These are phyloP conservation scores for Przewalskia tangutica DNA, from an alignment of 257 asterid species.

Conservation along the genomic window DNA sequence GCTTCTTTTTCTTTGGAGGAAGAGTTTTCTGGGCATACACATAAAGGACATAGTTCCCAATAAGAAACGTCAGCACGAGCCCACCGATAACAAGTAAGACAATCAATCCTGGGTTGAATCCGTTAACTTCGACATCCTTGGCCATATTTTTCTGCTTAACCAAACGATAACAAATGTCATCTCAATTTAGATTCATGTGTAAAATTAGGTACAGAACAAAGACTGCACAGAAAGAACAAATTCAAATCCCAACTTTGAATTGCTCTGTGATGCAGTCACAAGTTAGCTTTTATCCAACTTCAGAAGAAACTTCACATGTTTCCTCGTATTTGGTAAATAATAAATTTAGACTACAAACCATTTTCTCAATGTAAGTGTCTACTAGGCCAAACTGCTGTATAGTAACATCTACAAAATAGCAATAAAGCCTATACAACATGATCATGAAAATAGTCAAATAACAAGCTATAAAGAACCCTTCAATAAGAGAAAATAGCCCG, in stretches of 20 bases:
- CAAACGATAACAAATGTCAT: conserved; percentile 5
- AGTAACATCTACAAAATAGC: not conserved
- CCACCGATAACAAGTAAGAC: conserved; percentile 70
- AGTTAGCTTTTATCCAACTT: not conserved
- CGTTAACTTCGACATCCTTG: conserved; percentile 35
- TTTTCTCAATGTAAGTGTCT: not conserved
- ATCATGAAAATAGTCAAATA: not conserved
- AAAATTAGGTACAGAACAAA: not conserved
- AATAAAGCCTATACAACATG: not conserved
- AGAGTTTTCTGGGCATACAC: conserved; percentile 67
- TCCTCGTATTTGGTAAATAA: not conserved
- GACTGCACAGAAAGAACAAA: not conserved
- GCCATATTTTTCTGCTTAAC: conserved; percentile 39
- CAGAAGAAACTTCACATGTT: not conserved
- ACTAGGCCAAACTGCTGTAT: not conserved
- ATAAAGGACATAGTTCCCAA: conserved; percentile 64
- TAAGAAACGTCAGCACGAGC: conserved; percentile 46
- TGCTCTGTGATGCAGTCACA: not conserved
- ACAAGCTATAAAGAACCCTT: not conserved
- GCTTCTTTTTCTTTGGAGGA: conserved; percentile 87
- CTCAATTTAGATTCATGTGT: not conserved
- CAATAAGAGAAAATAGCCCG: not conserved
- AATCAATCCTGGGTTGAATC: conserved; percentile 78
- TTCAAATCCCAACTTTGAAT: not conserved
- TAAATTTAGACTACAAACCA: not conserved